These are phyloP conservation scores for Leccinum olivaceopallidum DNA, from an alignment of 768 basidiomycete species.

Conservation along the genomic window DNA sequence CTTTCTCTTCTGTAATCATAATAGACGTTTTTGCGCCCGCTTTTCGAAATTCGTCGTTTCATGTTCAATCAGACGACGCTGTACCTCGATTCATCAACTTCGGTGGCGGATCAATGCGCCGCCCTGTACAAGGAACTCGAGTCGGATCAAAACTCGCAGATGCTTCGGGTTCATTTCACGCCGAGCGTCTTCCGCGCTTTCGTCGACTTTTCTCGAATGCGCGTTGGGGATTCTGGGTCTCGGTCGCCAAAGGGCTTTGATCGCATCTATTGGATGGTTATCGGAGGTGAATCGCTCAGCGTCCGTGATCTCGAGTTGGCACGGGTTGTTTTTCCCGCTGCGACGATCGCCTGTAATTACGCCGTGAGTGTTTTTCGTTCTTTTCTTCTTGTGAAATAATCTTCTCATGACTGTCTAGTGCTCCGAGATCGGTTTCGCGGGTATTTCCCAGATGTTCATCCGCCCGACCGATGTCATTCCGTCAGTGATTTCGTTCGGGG, in stretches of 20 bases:
- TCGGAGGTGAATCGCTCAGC: conserved; percentile 32
- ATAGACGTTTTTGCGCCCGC: conserved; percentile 32
- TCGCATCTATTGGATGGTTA: conserved; percentile 35
- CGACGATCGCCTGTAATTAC: conserved; percentile 34
- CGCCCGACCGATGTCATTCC: conserved; percentile 27
- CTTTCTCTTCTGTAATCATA: background rate
- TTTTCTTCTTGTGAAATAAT: background rate
- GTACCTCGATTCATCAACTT: conserved; percentile 30
- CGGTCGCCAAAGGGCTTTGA: conserved; percentile 22
- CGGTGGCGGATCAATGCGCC: conserved; percentile 29
- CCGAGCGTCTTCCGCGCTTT: conserved; percentile 33
- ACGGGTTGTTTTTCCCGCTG: conserved; percentile 22
- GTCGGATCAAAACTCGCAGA: conserved; percentile 19
- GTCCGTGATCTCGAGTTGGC: conserved; percentile 29
- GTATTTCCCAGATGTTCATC: conserved; percentile 33
- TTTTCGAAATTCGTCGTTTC: conserved; percentile 33
- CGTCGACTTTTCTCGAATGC: conserved; percentile 29
- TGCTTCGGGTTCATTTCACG: conserved; percentile 31
- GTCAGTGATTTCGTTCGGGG: conserved; percentile 26
- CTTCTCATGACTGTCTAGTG: conserved; percentile 18
- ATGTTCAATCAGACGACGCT: conserved; percentile 35
- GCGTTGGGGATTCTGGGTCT: conserved; percentile 13
- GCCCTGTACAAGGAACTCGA: conserved; percentile 29
- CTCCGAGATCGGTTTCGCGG: conserved; percentile 33
- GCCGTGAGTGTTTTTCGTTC: conserved; percentile 19